phyloP scores from a whole-genome alignment of 2,329 filamentous ascomycete genomes.

The Metarhizium anisopliae region DNA sequence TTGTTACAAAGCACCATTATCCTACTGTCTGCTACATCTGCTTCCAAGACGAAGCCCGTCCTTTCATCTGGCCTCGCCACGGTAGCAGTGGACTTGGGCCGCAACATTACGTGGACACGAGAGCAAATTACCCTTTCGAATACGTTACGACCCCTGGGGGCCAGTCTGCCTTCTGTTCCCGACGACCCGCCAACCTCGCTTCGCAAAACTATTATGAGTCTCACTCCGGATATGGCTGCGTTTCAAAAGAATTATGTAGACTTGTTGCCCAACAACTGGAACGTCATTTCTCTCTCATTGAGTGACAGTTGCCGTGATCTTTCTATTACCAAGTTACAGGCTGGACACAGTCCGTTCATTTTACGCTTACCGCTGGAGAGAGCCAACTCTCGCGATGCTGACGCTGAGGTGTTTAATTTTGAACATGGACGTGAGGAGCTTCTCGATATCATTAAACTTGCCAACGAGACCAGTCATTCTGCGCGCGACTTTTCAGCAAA shows the following conservation, averaged over 20 bases:
- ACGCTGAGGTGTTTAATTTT: slow-evolving; percentile 74
- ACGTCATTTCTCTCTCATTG: slow-evolving; percentile 73
- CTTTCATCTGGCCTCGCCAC: slow-evolving; percentile 49
- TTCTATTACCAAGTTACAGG: slow-evolving; percentile 76
- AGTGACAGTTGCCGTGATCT: slow-evolving; percentile 78
- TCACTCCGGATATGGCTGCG: slow-evolving; percentile 42
- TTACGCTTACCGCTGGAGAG: slow-evolving; percentile 77
- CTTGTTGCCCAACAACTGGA: slow-evolving; percentile 76
- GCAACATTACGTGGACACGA: slow-evolving; percentile 59
- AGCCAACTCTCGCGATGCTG: slow-evolving; percentile 70
- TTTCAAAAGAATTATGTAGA: slow-evolving; percentile 80
- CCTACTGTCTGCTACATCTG: slow-evolving; percentile 53
- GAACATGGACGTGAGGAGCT: slow-evolving; percentile 71
- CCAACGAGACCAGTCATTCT: slow-evolving; percentile 75
- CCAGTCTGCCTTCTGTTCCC: slow-evolving; percentile 26
- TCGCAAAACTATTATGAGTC: slow-evolving; percentile 24
- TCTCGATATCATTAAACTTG: slow-evolving; percentile 68
- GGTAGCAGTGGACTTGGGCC: slow-evolving; percentile 59
- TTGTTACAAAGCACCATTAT: slow-evolving; percentile 58
- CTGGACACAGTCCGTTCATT: slow-evolving; percentile 70
- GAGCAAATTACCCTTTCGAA: slow-evolving; percentile 43
- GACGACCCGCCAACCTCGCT: not conserved
- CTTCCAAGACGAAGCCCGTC: slow-evolving; percentile 34
- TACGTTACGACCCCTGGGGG: not conserved
- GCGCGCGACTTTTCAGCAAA: slow-evolving; percentile 62